phyloP scores from a whole-genome alignment of 345 rosid species.

The Syzygium aqueum region DNA sequence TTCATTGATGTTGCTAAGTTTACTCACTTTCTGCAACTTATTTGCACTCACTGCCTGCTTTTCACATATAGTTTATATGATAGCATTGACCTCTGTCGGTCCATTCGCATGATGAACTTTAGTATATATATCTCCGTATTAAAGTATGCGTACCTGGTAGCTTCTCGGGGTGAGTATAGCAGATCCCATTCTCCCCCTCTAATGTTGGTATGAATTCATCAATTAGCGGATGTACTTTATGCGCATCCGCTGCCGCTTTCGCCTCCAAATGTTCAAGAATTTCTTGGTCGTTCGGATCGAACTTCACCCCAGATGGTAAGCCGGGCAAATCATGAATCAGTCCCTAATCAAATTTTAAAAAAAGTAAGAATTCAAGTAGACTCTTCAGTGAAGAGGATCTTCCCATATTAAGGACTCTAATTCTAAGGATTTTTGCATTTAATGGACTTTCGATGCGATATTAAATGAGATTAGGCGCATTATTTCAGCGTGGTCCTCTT shows the following conservation, averaged over 20 bases:
- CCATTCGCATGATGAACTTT: not conserved
- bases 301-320: slow-evolving; percentile 89
- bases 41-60: not conserved
- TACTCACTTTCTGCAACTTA: not conserved
- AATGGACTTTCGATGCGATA: not conserved
- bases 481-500: not conserved
- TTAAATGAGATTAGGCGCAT: not conserved
- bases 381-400: not conserved
- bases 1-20: not conserved
- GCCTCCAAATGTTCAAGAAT: slow-evolving; percentile 85
- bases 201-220: slow-evolving; percentile 85
- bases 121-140: not conserved
- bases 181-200: slow-evolving; percentile 90
- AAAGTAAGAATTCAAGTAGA: not conserved
- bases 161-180: slow-evolving; percentile 92
- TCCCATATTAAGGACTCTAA: not conserved
- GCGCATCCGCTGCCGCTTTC: slow-evolving; percentile 37
- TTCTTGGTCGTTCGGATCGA: slow-evolving; percentile 90
- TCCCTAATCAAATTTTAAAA: slow-evolving; percentile 17
- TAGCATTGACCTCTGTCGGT: not conserved
- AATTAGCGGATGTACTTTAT: slow-evolving; percentile 79
- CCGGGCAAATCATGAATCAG: slow-evolving; percentile 76
- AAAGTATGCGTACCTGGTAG: slow-evolving; percentile 52
- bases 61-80: not conserved
- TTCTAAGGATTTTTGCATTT: not conserved